Evolutionary conservation across 192 early-diverging fungal genomes (phyloP).

Genomic region (Coemansia sp.): DNA sequence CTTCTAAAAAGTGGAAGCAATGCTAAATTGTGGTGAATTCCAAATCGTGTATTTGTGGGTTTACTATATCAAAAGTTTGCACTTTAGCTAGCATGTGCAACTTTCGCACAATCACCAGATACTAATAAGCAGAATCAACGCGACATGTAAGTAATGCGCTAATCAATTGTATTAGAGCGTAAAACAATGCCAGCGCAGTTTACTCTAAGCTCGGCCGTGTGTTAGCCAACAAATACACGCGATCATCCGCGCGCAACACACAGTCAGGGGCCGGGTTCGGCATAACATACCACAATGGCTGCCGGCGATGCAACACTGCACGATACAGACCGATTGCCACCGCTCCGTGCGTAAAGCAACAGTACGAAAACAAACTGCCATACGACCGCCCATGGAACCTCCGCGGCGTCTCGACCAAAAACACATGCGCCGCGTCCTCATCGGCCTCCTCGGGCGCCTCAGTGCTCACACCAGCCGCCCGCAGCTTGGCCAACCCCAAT

Average conservation of each 20-base stretch:
- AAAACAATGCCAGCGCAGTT: conserved; percentile 19
- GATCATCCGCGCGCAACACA: conserved; percentile 58
- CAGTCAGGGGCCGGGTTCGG: conserved; percentile 59
- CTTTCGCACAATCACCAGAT: too few species aligned
- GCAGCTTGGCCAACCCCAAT: conserved; percentile 44
- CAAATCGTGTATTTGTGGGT: too few species aligned
- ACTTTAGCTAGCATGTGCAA: too few species aligned
- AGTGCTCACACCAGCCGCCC: conserved; percentile 18
- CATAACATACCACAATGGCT: conserved; percentile 59
- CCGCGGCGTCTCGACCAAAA: conserved; percentile 54
- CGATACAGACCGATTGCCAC: conserved; percentile 70
- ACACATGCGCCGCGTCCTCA: conserved; percentile 23
- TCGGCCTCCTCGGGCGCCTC: not conserved
- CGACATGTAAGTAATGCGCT: too few species aligned
- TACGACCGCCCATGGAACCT: conserved; percentile 52
- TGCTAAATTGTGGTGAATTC: too few species aligned
- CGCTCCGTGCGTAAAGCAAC: conserved; percentile 53
- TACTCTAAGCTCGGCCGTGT: conserved; percentile 10
- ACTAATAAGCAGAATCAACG: too few species aligned
- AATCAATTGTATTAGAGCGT: not conserved
- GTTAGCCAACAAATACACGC: conserved; percentile 57
- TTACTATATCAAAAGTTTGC: too few species aligned
- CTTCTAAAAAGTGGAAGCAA: too few species aligned
- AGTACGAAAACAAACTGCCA: conserved; percentile 51
- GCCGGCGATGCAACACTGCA: conserved; percentile 49